Evolutionary conservation across 768 basidiomycete species (phyloP), one percentile per base, ranked within the genome.

Genomic region (Sarcodon aspratus): DNA sequence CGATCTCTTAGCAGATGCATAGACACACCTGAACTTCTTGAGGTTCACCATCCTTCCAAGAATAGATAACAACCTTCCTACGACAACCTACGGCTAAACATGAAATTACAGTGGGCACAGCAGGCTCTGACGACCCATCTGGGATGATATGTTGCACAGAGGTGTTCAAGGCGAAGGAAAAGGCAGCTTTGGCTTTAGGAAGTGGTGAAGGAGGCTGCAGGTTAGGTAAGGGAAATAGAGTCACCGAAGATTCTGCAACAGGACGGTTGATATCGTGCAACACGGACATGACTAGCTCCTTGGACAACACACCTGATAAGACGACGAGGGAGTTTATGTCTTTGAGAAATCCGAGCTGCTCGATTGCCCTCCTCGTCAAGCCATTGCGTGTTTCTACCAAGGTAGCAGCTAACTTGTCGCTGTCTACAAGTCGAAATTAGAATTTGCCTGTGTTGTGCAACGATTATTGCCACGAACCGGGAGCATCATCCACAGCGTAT

Each of bases 251-350:
- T 58, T 96, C 94, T 95, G 55, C 8, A 33, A 7, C 34, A 38
- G 9, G 6, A 36, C 58, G 44, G 42, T 17, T 13, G 40, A 46
- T 40, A 33, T 44, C 46, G 33, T 7, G 12, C 27, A 31, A 36
- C 45, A 3, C n/a, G n/a, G 36, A 38, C 11, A 13, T 11, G 32
- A 31, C 33, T 27, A 27, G n/a, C 21, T 5, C 21, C 21, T 27
- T 27, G 21, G 21, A 27, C 38, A 36, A 56, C 74, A 50, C 59
- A 91, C 94, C 94, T 21, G 89, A 86, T 4, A 98, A 74, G 5
- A 87, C 71, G 3, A 90, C 81, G 18, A 99, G 69, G 3, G 88
- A 85, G 57, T 90, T 84, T n/a, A 88, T 75, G 55, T 91, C 87
- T 53, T 82, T 82, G 54, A 97, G 74, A 47, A 82, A 85, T 0